A percentile compares a stretch with the other conserved stretches of the same genome.
Evolutionary conservation across 192 early-diverging fungal species (phyloP).

Genomic region (Coemansia sp.): DNA sequence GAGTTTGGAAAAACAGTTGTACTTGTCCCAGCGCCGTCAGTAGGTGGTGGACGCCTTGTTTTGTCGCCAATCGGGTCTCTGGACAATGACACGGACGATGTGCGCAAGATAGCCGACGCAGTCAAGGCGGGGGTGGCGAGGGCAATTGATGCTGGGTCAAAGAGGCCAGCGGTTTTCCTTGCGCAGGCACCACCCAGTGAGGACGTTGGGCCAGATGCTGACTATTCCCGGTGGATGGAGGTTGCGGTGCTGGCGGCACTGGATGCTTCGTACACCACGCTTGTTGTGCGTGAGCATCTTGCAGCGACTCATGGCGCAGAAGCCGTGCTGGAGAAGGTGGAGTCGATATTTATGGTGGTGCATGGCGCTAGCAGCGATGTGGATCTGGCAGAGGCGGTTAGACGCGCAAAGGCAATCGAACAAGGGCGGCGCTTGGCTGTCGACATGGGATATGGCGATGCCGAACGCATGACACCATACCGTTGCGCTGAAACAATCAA

Average conservation of each 20-base stretch:
- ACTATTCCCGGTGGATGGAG: conserved; percentile 71
- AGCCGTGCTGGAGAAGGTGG: conserved; percentile 54
- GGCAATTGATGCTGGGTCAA: conserved; percentile 65
- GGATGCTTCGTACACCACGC: conserved; percentile 71
- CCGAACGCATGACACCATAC: conserved; percentile 85
- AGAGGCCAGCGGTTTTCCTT: conserved; percentile 62
- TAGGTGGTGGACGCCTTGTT: conserved; percentile 65
- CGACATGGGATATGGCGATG: conserved; percentile 83
- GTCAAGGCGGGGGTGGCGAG: conserved; percentile 67
- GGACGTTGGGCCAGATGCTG: conserved; percentile 40
- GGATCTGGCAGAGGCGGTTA: conserved; percentile 40
- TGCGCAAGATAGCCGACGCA: conserved; percentile 70
- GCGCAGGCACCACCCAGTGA: conserved; percentile 53
- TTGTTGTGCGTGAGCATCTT: conserved; percentile 77
- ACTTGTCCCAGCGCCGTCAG: conserved; percentile 33
- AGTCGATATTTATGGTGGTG: conserved; percentile 63
- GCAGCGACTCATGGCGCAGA: conserved; percentile 42
- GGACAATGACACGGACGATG: conserved; percentile 77
- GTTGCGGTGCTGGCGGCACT: conserved; percentile 73
- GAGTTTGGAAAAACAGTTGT: conserved; percentile 38
- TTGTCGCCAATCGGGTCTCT: conserved; percentile 76
- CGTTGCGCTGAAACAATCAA: conserved; percentile 68
- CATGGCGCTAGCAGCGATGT: conserved; percentile 15
- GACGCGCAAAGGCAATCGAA: conserved; percentile 70
- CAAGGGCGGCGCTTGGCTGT: conserved; percentile 68